Conservation (phyloP, 352 stramenopile genomes). For the Globisporangium splendens region DNA sequence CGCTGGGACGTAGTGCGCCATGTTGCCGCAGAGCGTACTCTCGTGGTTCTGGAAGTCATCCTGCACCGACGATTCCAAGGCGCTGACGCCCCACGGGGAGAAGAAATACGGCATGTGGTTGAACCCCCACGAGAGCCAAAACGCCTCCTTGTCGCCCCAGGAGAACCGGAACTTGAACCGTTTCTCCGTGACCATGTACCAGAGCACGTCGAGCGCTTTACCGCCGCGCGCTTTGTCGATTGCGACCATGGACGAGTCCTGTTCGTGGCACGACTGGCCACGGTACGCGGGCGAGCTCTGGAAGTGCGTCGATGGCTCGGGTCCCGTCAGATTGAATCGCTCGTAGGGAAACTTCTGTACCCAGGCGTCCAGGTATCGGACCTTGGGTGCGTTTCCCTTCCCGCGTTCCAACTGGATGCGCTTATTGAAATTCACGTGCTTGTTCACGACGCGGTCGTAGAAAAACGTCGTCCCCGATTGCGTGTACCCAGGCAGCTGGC, state of each 20-base stretch:
- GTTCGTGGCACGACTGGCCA: conserved; percentile 38
- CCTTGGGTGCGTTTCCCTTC: conserved; percentile 22
- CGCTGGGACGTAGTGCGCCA: conserved; percentile 35
- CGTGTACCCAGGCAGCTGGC: conserved; percentile 28
- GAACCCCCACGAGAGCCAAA: conserved; percentile 48
- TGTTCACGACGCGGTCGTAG: conserved; percentile 30
- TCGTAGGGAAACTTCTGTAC: conserved; percentile 42
- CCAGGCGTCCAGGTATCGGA: conserved; percentile 24
- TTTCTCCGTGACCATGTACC: conserved; percentile 31
- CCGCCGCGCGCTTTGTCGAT: conserved; percentile 27
- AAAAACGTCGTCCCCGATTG: conserved; percentile 54
- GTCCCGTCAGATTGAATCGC: conserved; percentile 26
- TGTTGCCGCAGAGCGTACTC: conserved; percentile 35
- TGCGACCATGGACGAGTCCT: conserved; percentile 54
- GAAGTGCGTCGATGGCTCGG: conserved; percentile 35
- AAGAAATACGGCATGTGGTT: conserved; percentile 45
- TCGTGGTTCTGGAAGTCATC: conserved; percentile 31
- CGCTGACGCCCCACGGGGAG: conserved; percentile 39
- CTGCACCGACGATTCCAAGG: conserved; percentile 30
- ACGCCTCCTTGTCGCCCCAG: conserved; percentile 45
- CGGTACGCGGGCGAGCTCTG: conserved; percentile 36
- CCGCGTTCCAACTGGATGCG: no score
- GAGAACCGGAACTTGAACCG: conserved; percentile 33
- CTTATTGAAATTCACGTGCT: no score
- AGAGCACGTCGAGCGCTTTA: conserved; percentile 33